These are phyloP conservation scores for Tulasnella sp. DNA, from an alignment of 768 basidiomycete species.

Conservation along the genomic window DNA sequence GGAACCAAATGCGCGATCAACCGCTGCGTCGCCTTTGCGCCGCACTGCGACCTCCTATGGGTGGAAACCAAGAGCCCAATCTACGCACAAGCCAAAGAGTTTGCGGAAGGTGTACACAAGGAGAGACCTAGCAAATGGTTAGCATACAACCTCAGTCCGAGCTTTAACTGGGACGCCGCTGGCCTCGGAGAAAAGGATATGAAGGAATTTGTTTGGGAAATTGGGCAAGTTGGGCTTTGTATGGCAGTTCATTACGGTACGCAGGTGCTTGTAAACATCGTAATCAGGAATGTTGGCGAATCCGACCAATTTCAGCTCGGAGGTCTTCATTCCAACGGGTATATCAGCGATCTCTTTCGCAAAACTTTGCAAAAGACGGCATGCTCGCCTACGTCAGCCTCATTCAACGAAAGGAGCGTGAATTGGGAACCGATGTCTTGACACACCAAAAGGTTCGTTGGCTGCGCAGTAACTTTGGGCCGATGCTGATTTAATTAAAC, in stretches of 20 bases:
- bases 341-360: conserved; percentile 90
- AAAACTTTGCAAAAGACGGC: conserved; percentile 76
- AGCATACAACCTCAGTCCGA: conserved; percentile 91
- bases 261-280: conserved; percentile 32
- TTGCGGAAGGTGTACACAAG: conserved; percentile 80
- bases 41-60: conserved; percentile 88
- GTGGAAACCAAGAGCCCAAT: conserved; percentile 99
- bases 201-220: conserved; percentile 85
- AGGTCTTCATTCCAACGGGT: conserved; percentile 95
- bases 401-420: conserved; percentile 86
- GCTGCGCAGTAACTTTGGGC: not conserved
- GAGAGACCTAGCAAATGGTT: conserved; percentile 89
- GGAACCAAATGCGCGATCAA: conserved; percentile 92
- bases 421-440: conserved; percentile 91
- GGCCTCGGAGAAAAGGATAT: conserved; percentile 82
- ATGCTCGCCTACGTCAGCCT: conserved; percentile 98
- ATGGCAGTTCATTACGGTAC: conserved; percentile 97
- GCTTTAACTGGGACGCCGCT: conserved; percentile 92
- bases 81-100: conserved; percentile 84
- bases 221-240: conserved; percentile 94
- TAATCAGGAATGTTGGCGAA: not conserved
- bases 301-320: conserved; percentile 59
- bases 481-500: not conserved
- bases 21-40: conserved; percentile 87
- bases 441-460: conserved; percentile 89